These are phyloP conservation scores for Starmerella vaccinii DNA, from an alignment of 805 yeast species.

Conservation along the genomic window DNA sequence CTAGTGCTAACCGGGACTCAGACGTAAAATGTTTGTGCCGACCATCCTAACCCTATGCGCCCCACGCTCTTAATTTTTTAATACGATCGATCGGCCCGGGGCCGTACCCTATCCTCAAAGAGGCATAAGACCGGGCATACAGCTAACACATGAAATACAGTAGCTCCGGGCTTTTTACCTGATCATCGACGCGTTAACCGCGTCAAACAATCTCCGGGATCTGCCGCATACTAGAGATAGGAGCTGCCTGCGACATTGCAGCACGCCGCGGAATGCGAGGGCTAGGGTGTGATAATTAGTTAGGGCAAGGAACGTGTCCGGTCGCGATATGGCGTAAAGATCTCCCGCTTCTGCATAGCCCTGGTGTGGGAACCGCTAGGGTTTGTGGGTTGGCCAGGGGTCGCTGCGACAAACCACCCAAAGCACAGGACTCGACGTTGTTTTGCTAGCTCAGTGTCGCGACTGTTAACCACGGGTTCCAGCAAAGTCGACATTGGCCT, in stretches of 20 bases:
- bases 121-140: no score
- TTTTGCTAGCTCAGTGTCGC: not conserved
- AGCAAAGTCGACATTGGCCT: not conserved
- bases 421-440: not conserved
- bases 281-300: not conserved
- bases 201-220: no score
- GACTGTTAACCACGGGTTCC: not conserved
- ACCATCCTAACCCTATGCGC: not conserved
- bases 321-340: conserved; percentile 5
- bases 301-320: not conserved
- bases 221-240: not conserved
- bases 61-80: not conserved
- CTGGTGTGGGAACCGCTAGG: not conserved
- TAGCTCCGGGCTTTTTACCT: no score
- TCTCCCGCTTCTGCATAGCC: not conserved
- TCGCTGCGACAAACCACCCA: not conserved
- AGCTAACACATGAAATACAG: no score
- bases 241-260: not conserved
- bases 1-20: no score
- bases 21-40: no score
- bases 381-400: not conserved
- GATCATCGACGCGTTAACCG: no score
- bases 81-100: not conserved
- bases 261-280: not conserved
- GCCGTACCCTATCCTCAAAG: not conserved